These are phyloP conservation scores for Solanum chaucha DNA, from an alignment of 257 asterid species.

Conservation along the genomic window DNA sequence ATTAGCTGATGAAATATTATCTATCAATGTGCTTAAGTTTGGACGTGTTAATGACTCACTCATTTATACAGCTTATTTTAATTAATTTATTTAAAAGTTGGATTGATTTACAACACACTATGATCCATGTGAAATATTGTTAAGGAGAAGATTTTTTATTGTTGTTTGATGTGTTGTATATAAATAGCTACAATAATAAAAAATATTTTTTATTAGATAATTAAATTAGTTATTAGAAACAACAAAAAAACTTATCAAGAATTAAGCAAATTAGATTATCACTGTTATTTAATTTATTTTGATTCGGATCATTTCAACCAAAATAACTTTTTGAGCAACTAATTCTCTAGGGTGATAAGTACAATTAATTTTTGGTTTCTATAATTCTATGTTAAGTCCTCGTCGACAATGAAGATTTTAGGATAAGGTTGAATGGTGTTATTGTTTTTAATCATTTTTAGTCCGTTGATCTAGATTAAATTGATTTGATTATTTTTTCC, in stretches of 20 bases:
- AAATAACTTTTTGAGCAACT: not conserved
- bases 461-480: not conserved
- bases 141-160: not conserved
- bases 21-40: not conserved
- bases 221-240: not conserved
- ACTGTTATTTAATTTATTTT: not conserved
- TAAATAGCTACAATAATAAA: not conserved
- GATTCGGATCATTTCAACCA: not conserved
- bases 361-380: not conserved
- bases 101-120: not conserved
- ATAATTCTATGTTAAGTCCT: not conserved
- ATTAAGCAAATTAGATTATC: not conserved
- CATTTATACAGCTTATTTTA: not conserved
- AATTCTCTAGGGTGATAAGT: not conserved
- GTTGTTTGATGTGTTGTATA: not conserved
- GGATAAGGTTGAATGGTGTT: not conserved
- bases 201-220: not conserved
- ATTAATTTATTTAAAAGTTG: not conserved
- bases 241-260: not conserved
- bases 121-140: not conserved
- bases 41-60: not conserved
- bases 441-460: not conserved
- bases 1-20: not conserved
- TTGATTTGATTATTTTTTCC: not conserved
- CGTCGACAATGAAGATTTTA: not conserved